These are phyloP conservation scores for Ceratocystis alfenasii DNA, from an alignment of 2,329 filamentous ascomycete genomes.

Conservation along the genomic window DNA sequence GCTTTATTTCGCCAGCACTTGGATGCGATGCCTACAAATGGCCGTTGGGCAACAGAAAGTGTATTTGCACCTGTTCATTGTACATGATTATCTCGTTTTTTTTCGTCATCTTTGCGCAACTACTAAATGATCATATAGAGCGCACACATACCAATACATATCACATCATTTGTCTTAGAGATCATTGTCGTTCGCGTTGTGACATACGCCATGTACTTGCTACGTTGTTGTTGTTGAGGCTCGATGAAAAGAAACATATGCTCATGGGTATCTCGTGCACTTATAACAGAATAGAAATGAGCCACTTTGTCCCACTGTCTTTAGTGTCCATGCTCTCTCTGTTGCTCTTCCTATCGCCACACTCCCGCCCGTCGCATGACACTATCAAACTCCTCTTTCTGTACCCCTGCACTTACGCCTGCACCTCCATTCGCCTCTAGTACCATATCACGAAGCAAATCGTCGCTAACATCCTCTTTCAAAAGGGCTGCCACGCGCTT, in stretches of 20 bases:
- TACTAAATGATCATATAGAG: not conserved
- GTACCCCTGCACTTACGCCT: slow-evolving; percentile 58
- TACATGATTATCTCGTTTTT: slow-evolving; percentile 6
- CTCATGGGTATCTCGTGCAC: no score
- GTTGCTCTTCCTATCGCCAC: slow-evolving; percentile 45
- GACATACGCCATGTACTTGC: not conserved
- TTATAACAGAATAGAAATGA: no score
- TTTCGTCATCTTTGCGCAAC: slow-evolving; percentile 3
- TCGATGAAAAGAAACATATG: no score
- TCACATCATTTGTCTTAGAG: not conserved
- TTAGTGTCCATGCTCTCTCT: not conserved
- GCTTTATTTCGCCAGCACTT: not conserved
- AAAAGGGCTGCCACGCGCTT: slow-evolving; percentile 66
- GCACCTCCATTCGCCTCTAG: slow-evolving; percentile 79
- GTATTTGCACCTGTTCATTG: slow-evolving; percentile 2
- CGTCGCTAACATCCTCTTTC: slow-evolving; percentile 74
- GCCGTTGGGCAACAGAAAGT: not conserved
- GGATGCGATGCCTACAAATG: not conserved
- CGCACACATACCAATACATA: slow-evolving; percentile 1
- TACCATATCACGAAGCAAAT: slow-evolving; percentile 84
- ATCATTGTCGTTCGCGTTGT: not conserved
- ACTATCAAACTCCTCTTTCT: slow-evolving; percentile 67
- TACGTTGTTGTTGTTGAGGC: no score
- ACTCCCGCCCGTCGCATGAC: slow-evolving; percentile 78
- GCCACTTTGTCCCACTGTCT: not conserved